Percentiles rank a stretch among this genome's conserved stretches.
These are phyloP conservation scores for Ceratocystis variospora DNA, from an alignment of 2,329 filamentous ascomycete genomes.

Conservation along the genomic window DNA sequence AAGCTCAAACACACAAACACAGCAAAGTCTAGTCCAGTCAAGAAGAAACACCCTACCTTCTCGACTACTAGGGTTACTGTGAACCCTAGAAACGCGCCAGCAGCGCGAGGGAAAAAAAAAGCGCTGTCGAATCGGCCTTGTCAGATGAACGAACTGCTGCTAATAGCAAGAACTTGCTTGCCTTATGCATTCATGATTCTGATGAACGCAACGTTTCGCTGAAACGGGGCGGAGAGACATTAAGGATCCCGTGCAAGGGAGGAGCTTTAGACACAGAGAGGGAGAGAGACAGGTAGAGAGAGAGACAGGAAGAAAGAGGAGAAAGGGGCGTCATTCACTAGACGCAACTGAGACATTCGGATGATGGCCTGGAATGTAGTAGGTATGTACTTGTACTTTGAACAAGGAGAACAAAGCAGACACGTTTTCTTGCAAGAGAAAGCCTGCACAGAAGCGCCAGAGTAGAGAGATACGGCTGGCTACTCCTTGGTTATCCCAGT, in stretches of 20 bases:
- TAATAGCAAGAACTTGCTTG: background rate
- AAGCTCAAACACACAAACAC: background rate
- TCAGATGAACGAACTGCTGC: background rate
- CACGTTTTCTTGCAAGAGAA: background rate
- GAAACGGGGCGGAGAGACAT: background rate
- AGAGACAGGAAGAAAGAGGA: background rate
- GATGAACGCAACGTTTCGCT: constrained; percentile 5
- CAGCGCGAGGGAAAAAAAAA: background rate
- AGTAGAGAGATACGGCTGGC: background rate
- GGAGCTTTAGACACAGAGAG: background rate
- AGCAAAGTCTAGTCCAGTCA: background rate
- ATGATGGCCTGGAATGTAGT: background rate
- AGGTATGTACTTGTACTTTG: background rate
- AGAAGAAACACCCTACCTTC: background rate
- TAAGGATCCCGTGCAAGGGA: background rate
- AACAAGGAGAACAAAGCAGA: background rate
- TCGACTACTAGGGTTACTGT: background rate
- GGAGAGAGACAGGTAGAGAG: background rate
- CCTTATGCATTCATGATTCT: background rate
- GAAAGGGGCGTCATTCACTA: background rate
- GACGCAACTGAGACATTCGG: background rate
- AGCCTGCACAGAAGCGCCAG: background rate
- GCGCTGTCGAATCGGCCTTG: background rate
- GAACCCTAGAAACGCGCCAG: background rate
- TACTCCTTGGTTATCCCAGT: too few relatives aligned